These are phyloP conservation scores for Globisporangium cylindrosporum DNA, from an alignment of 352 stramenopile genomes.

Conservation along the genomic window DNA sequence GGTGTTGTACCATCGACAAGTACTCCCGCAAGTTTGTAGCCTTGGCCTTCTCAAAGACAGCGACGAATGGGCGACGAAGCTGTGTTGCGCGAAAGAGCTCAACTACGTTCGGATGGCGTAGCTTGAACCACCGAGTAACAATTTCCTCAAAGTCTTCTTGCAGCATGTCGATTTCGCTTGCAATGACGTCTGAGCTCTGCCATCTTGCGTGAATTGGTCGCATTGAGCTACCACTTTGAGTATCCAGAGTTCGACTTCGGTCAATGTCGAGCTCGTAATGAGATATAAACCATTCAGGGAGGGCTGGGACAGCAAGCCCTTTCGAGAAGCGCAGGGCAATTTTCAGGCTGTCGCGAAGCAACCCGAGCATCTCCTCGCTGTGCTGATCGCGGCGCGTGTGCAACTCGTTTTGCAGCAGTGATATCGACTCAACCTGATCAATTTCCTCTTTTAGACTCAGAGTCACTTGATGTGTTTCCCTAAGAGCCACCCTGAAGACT, in stretches of 20 bases:
- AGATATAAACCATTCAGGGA: constrained; percentile 24
- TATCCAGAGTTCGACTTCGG: neutral
- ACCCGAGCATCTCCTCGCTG: constrained; percentile 2
- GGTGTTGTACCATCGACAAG: constrained; percentile 7
- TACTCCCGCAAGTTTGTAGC: constrained; percentile 27
- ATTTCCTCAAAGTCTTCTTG: constrained; percentile 33
- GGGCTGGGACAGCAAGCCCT: neutral
- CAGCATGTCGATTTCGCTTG: constrained; percentile 1
- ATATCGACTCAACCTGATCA: neutral
- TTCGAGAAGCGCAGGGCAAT: neutral
- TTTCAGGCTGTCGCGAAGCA: constrained; percentile 1
- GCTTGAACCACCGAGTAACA: constrained; percentile 86
- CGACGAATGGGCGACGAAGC: constrained; percentile 14
- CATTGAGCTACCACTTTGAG: neutral
- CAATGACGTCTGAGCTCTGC: neutral
- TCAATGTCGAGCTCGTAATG: constrained; percentile 21
- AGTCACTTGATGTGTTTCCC: neutral
- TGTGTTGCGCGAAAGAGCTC: constrained; percentile 49
- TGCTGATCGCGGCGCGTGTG: neutral
- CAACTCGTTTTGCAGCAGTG: constrained; percentile 13
- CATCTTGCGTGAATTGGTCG: neutral
- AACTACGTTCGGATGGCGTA: constrained; percentile 87
- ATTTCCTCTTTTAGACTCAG: neutral
- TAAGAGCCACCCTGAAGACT: neutral
- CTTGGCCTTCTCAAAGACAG: constrained; percentile 26